Base-by-base conservation (phyloP, 2,329 filamentous ascomycete species). In the Emmonsiellopsis sp. region DNA sequence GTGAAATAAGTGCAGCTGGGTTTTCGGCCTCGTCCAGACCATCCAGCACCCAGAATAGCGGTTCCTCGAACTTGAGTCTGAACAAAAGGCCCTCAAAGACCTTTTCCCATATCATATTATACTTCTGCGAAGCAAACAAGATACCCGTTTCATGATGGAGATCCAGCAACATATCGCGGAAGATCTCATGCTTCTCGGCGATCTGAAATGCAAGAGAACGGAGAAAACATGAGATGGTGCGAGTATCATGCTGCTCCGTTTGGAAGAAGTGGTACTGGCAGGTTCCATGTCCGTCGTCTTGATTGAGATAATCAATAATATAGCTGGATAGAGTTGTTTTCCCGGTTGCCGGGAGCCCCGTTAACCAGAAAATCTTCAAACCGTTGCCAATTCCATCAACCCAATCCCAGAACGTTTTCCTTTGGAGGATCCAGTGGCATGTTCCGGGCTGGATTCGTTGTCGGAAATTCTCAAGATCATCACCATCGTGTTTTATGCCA, bases 31-130 rank as follows among this genome's bases (percentile, higher is more conserved):
- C 60, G 38, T 62, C 60, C 7, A 62, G 16, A 8, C 48, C 60
- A 54, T 62, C 59, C n/a, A 62, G 45, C 2, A 61, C 54, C 60
- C 60, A 62, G 30, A 57, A 55, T 35, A 61, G 37, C 5, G 52
- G 51, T 6, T 37, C 10, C 1, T 34, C 45, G 15, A 58, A 48
- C 2, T 53, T 51, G 6, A 51, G 41, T 15, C 35, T 51, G 35
- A 61, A 60, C 1, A 60, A 45, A 3, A 44, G 15, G 10, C 47
- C 50, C 15, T 54, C 48, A 34, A 57, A 61, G 4, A 60, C 13
- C n/a, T 38, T 54, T 13, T 58, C 32, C 60, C 57, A 61, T 20
- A 62, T 57, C 30, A 46, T 31, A 35, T 50, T n/a, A 34, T 49
- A 48, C 13, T 52, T 50, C 26, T 54, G 44, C 6, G 46, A 53